Evolutionary conservation across 139 green algal genomes (phyloP).

Genomic region (Chlamydomonas eustigma): DNA sequence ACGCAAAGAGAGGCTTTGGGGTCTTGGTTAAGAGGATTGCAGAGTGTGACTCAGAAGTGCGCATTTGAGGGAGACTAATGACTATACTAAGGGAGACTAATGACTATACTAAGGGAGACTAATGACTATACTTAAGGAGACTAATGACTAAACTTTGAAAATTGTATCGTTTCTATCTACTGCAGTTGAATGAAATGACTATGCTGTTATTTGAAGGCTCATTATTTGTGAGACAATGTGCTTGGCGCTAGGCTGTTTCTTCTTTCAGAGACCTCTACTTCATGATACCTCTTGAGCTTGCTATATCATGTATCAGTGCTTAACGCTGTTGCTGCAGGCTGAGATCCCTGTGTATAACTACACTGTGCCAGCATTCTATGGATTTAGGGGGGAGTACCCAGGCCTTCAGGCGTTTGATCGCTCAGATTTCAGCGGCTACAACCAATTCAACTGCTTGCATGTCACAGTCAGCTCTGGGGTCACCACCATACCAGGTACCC

Average conservation of each 20-base stretch:
- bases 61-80: background rate
- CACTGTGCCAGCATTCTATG: slow-evolving; percentile 30
- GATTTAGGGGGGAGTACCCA: slow-evolving; percentile 39
- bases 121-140: too few species aligned
- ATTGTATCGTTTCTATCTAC: too few species aligned
- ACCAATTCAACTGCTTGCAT: slow-evolving; percentile 35
- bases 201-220: too few species aligned
- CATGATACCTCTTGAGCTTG: too few species aligned
- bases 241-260: too few species aligned
- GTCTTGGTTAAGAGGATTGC: slow-evolving; percentile 26
- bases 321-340: too few species aligned
- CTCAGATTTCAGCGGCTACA: slow-evolving; percentile 42
- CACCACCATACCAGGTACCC: background rate
- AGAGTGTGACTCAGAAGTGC: slow-evolving; percentile 23
- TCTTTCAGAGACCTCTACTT: too few species aligned
- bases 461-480: slow-evolving; percentile 27
- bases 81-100: background rate
- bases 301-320: too few species aligned
- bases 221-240: too few species aligned
- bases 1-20: slow-evolving; percentile 21
- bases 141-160: too few species aligned
- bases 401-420: slow-evolving; percentile 23
- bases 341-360: slow-evolving; percentile 43
- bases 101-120: too few species aligned
- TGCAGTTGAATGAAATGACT: too few species aligned